Conservation (phyloP, 2,329 filamentous ascomycete genomes). For the Neonectria faginata region DNA sequence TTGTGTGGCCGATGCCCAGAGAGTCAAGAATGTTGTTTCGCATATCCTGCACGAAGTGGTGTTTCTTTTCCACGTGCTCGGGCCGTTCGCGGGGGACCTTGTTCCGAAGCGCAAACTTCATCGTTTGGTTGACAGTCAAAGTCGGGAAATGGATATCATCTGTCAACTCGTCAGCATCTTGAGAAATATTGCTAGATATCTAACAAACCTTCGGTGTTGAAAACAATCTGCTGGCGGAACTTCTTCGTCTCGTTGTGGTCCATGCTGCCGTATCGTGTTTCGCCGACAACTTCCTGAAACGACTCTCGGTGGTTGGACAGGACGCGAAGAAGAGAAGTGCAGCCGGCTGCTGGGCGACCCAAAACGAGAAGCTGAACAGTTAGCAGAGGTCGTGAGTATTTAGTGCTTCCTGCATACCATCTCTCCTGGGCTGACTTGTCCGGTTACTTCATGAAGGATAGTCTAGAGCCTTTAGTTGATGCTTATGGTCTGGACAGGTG, state of each 20-base stretch:
- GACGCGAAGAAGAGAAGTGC: constrained; percentile 48
- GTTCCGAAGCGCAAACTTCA: constrained; percentile 72
- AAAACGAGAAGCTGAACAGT: constrained; percentile 46
- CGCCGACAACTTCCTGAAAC: constrained; percentile 45
- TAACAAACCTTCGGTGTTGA: constrained; percentile 48
- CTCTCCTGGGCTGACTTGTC: constrained; percentile 56
- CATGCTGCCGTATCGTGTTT: constrained; percentile 46
- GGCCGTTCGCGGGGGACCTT: constrained; percentile 70
- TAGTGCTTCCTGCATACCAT: constrained; percentile 49
- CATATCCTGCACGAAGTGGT: constrained; percentile 47
- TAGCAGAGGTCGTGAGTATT: constrained; percentile 21
- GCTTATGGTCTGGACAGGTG: too few relatives aligned
- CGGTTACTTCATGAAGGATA: constrained; percentile 53
- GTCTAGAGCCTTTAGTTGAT: constrained; percentile 44
- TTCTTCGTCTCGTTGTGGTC: constrained; percentile 39
- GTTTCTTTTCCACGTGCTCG: constrained; percentile 39
- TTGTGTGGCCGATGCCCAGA: constrained; percentile 74
- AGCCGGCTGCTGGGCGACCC: constrained; percentile 49
- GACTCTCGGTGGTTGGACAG: constrained; percentile 47
- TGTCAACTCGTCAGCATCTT: neutral
- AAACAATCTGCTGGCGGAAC: constrained; percentile 47
- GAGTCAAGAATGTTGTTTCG: constrained; percentile 58
- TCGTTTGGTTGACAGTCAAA: constrained; percentile 71
- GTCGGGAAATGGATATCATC: constrained; percentile 74
- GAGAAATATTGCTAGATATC: neutral